phyloP scores from a whole-genome alignment of 306 rosid genomes.

The Gastrolobium bilobum region DNA sequence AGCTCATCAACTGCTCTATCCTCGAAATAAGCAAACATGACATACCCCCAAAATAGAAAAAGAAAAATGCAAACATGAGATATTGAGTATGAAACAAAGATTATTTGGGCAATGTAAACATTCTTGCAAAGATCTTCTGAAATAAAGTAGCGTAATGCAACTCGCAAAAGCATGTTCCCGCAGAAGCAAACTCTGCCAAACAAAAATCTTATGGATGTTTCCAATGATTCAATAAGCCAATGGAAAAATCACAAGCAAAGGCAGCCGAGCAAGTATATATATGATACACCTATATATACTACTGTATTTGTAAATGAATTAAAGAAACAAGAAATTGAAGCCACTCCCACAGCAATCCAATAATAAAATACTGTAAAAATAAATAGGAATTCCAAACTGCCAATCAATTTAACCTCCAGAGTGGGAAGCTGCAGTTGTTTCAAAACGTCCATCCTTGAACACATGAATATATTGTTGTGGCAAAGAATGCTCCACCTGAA shows the following conservation, averaged over 20 bases:
- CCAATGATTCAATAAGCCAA: constrained; percentile 50
- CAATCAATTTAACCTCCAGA: constrained; percentile 84
- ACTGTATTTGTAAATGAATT: constrained; percentile 54
- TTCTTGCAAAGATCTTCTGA: constrained; percentile 37
- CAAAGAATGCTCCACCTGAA: constrained; percentile 93
- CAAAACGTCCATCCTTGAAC: constrained; percentile 84
- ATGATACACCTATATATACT: constrained; percentile 46
- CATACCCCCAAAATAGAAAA: background rate
- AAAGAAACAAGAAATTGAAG: constrained; percentile 54
- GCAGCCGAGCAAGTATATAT: constrained; percentile 40
- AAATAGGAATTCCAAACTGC: constrained; percentile 44
- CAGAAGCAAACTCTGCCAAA: constrained; percentile 47
- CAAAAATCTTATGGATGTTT: constrained; percentile 47
- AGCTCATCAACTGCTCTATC: too few relatives aligned
- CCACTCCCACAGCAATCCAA: constrained; percentile 56
- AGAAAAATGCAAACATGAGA: background rate
- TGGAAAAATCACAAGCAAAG: constrained; percentile 48
- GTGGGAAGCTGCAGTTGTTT: constrained; percentile 91
- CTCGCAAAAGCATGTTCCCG: constrained; percentile 47
- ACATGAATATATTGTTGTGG: constrained; percentile 85
- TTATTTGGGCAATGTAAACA: background rate
- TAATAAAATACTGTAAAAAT: constrained; percentile 44
- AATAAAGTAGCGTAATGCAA: constrained; percentile 38
- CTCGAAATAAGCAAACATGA: too few relatives aligned
- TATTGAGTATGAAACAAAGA: background rate